Evolutionary conservation across 139 green algal genomes (phyloP), one percentile per base, ranked within the genome.

Genomic region (Astrephomene gubernaculifera): DNA sequence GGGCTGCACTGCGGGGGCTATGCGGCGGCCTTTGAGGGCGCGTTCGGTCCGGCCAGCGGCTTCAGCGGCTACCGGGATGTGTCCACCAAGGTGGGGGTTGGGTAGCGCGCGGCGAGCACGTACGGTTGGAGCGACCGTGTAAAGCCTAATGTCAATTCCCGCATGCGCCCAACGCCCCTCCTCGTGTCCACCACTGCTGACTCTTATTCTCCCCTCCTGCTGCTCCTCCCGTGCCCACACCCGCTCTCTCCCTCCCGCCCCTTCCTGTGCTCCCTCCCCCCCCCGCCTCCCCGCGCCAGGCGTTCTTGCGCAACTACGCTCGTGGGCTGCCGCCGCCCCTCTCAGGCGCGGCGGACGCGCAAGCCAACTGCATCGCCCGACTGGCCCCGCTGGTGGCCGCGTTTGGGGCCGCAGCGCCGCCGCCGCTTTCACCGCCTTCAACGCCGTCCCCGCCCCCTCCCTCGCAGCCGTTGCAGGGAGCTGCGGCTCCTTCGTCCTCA

Each of bases 21-120:
- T 45, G 92, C 92, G 1, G 63, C 73, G 1, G 4, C 64, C 2
- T 88, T 90, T 21, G 52, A 29, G 29, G 39, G 53, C 1, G 35
- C 63, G 6, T 94, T 94, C 65, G 89, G 81, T 29, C 76, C 60
- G 2, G n/a, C 1, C 9, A 83, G 80, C 12, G 74, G 69, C 41
- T 95, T 94, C 73, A 80, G 90, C 10, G 92, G 92, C 43, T 95
- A 95, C 76, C 64, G 87, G 43, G 90, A 93, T 36, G 88, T 89
- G 19, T 87, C 78, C 14, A 92, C 81, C 7, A 90, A 90, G 89
- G 90, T 87, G 65, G 29, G 63, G n/a, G n/a, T n/a, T n/a, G n/a
- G n/a, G n/a, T n/a, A n/a, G n/a, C n/a, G n/a, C n/a, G n/a, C n/a
- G n/a, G n/a, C n/a, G n/a, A n/a, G n/a, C n/a, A n/a, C n/a, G n/a